A percentile compares a stretch with the other conserved stretches of the same genome.
These are phyloP conservation scores for Solanum ahanhuiri DNA, from an alignment of 257 asterid species.

Conservation along the genomic window DNA sequence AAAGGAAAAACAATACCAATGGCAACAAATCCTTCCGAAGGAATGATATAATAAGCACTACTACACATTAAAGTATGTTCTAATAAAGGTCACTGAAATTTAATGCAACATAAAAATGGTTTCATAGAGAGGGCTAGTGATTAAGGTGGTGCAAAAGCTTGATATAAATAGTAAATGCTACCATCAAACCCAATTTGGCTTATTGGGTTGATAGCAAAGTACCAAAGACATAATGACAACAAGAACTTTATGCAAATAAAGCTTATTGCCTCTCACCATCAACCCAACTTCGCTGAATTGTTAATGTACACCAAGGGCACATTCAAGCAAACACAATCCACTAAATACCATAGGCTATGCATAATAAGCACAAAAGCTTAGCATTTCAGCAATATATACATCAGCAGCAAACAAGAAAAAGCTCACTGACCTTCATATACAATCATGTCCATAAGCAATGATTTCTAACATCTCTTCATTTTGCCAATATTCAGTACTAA, in stretches of 20 bases:
- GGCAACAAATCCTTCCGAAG: neutral
- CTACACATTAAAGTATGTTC: neutral
- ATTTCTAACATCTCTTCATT: neutral
- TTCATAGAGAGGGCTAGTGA: neutral
- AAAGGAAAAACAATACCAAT: neutral
- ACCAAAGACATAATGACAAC: too few relatives aligned
- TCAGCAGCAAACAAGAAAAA: neutral
- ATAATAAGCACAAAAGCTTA: neutral
- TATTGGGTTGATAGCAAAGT: too few relatives aligned
- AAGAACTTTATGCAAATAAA: neutral
- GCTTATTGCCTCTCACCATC: neutral
- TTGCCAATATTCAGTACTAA: neutral
- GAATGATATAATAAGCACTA: neutral
- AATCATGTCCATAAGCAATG: neutral
- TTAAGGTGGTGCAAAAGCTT: neutral
- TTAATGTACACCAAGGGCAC: neutral
- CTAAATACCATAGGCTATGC: neutral
- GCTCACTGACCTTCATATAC: neutral
- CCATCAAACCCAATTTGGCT: too few relatives aligned
- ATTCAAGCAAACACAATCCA: neutral
- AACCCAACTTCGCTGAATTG: neutral
- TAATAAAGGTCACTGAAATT: neutral
- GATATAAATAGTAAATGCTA: too few relatives aligned
- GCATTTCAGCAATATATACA: neutral
- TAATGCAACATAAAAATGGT: neutral